Conservation (phyloP, 177 flowering plant genomes). For the Telopea speciosissima region DNA sequence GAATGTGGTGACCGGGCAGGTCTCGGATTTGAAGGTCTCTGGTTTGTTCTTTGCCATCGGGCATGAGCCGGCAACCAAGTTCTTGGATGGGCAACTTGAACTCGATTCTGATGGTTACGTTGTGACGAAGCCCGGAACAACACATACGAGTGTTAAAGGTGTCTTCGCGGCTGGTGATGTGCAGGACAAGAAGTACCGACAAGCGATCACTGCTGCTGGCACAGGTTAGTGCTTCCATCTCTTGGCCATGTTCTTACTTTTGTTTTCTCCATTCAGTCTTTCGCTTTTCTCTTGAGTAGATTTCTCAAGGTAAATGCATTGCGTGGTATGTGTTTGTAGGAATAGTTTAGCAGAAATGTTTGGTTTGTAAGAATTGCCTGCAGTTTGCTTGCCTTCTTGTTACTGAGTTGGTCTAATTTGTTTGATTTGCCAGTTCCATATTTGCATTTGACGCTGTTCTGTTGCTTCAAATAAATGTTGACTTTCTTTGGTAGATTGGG, state of each 20-base stretch:
- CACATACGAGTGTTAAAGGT: slow-evolving; percentile 51
- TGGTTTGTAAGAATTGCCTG: neutral
- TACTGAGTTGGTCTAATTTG: neutral
- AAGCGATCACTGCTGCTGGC: slow-evolving; percentile 77
- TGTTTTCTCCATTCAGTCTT: neutral
- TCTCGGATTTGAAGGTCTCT: slow-evolving; percentile 51
- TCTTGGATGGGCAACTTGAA: slow-evolving; percentile 60
- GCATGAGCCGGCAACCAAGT: slow-evolving; percentile 79
- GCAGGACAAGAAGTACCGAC: slow-evolving; percentile 80
- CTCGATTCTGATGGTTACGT: slow-evolving; percentile 62
- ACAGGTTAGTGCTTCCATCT: slow-evolving; percentile 36
- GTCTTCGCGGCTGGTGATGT: slow-evolving; percentile 84
- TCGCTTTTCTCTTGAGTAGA: neutral
- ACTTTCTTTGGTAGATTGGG: too few species aligned
- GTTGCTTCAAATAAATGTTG: neutral
- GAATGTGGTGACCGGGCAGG: slow-evolving; percentile 47
- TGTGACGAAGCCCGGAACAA: slow-evolving; percentile 57
- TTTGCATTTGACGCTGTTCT: neutral
- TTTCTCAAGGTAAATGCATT: neutral
- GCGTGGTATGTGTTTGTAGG: too few species aligned
- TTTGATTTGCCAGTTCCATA: neutral
- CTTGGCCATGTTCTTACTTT: neutral
- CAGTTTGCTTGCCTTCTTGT: neutral
- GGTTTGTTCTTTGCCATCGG: slow-evolving; percentile 80
- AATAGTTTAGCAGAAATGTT: neutral